Conservation (phyloP, 2,329 filamentous ascomycete species). For the Aulographum hederae region DNA sequence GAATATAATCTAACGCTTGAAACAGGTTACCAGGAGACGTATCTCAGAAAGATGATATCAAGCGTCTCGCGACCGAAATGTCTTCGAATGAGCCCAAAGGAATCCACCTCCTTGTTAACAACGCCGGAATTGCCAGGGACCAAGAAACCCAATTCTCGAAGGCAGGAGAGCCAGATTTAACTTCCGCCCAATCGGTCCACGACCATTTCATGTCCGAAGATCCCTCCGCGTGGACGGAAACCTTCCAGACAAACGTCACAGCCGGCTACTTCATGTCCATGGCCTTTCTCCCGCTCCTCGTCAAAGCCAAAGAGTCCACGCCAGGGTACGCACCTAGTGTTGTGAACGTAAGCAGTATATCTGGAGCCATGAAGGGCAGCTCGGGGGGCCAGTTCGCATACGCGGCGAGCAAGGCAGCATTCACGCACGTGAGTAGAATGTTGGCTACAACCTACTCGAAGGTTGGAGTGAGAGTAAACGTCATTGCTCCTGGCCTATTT, state of each 20-base stretch:
- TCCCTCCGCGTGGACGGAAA: conserved; percentile 28
- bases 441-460: conserved; percentile 25
- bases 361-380: conserved; percentile 31
- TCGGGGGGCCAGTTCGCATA: conserved; percentile 34
- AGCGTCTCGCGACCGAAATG: conserved; percentile 22
- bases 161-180: conserved; percentile 30
- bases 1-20: too few species aligned
- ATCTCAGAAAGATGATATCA: conserved; percentile 30
- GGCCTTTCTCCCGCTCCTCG: conserved; percentile 34
- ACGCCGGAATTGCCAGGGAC: conserved; percentile 34
- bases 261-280: conserved; percentile 34
- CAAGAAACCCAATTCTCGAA: conserved; percentile 30
- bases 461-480: conserved; percentile 24
- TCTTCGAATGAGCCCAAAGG: conserved; percentile 29
- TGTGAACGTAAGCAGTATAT: conserved; percentile 35
- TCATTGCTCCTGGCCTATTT: conserved; percentile 25
- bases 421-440: conserved; percentile 26
- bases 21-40: conserved; percentile 26
- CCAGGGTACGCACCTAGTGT: conserved; percentile 31
- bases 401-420: conserved; percentile 30
- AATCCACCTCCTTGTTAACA: conserved; percentile 36
- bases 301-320: conserved; percentile 26
- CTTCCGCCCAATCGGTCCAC: conserved; percentile 26
- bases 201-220: conserved; percentile 31
- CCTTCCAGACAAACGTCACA: conserved; percentile 32